Evolutionary conservation across 441 rosid species (phyloP), one percentile per base, ranked within the genome.

Genomic region (Aquilaria agallochum): DNA sequence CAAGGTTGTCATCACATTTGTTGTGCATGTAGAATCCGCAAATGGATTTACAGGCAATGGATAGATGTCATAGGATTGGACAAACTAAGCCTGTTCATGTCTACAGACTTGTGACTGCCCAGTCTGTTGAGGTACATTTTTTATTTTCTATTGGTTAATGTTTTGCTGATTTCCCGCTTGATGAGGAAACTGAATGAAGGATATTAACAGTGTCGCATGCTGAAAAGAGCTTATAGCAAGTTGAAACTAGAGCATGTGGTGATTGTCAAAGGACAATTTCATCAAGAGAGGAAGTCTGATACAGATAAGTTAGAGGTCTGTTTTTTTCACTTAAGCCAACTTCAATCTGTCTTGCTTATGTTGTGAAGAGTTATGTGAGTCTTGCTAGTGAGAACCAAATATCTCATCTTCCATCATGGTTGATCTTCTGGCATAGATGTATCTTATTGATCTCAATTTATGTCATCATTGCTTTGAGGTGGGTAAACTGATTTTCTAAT

Each of bases 31-130:
- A 95, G 99, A 95, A 95, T 64, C 99, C 99, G 49, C 98, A 95
- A 80, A 86, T 90, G 94, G 99, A 92, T 78, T 79, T 92, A 68
- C 98, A 95, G 81, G 99, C 99, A 67, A 95, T 95, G 99, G 99
- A 95, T 73, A 80, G 98, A 76, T 95, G 99, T 80, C 99, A 95
- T 62, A 85, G 99, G 74, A 92, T 95, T 50, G 98, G 99, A 34
- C 98, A 95, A 78, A 95, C 97, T 15, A 95, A 95, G 74, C 97
- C 99, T 55, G 99, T 95, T 76, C 98, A 95, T 78, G 98, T 95
- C 68, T 95, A 92, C 75, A 83, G 99, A 79, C 98, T 95, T 68
- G 83, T 91, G 20, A 86, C 99, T 0, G 96, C 96, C 48, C 97
- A 84, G 70, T 95, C 99, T 11, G 69, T 95, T 32, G 99, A 95